Base-by-base conservation (phyloP, 352 stramenopile species). In the Pythium brachiatum region DNA sequence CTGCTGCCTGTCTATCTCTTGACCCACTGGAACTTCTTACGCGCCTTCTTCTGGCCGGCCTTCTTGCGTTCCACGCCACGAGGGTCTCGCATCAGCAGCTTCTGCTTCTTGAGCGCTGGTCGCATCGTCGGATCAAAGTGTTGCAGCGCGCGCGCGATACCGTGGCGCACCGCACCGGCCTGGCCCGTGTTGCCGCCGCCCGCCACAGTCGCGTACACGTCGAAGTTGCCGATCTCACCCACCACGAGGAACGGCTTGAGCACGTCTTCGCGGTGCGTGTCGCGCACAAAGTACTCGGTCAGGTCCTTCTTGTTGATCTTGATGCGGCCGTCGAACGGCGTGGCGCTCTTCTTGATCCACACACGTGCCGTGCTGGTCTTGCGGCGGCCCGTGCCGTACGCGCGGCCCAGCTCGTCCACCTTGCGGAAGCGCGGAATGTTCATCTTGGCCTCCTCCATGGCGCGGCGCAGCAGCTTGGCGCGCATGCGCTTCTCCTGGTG, bases 21-120 rank as follows among this genome's bases (percentile, higher is more conserved):
- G 70, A 98, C 94, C 97, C 97, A 99, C 81, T 99, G 96, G 72
- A 96, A 97, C 73, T 94, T 92, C 88, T 98, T 99, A 66, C 97
- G 89, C 7, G 97, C 96, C 82, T 99, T 99, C 32, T 89, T 78
- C 69, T 94, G 90, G 63, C 97, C 97, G 34, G 95, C 60, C 76
- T 98, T 99, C 84, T 99, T 99, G 61, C 93, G 80, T 81, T 99
- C 96, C 52, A 99, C 96, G 79, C 95, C 97, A 73, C 97, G 77
- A 65, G 95, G 79, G 86, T 99, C 97, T 72, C 96, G 81, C 65
- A 85, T 98, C 34, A 99, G 71, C 62, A 97, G 86, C 61, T 95
- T 94, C 39, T 90, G 78, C 65, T 89, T 88, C 79, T 98, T 98
- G 60, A 99, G 86, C 5, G 86, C 69, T 57, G 89, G 79, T 60